A percentile compares a stretch with the other conserved stretches of the same genome.
Evolutionary conservation across 805 yeast genomes (phyloP).

Genomic region (Pichia manshurica): DNA sequence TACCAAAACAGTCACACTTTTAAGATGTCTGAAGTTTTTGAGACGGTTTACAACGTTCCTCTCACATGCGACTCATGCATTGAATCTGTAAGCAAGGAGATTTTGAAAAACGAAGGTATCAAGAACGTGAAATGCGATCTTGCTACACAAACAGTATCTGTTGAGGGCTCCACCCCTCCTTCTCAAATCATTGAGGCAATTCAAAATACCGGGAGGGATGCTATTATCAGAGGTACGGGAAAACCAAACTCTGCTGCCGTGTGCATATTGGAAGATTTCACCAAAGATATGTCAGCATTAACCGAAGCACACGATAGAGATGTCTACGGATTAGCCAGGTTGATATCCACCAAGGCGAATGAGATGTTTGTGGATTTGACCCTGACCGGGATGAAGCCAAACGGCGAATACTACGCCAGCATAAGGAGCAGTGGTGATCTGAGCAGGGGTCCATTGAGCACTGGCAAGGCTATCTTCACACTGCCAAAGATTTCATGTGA

Average conservation of each 20-base stretch:
- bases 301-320: conserved; percentile 34
- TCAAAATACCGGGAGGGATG: conserved; percentile 75
- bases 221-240: conserved; percentile 90
- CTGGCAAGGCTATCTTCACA: conserved; percentile 48
- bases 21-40: conserved; percentile 10
- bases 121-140: conserved; percentile 52
- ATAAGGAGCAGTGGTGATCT: conserved; percentile 71
- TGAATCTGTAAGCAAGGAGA: conserved; percentile 48
- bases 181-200: conserved; percentile 63
- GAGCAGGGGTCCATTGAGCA: conserved; percentile 61
- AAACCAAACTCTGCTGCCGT: conserved; percentile 85
- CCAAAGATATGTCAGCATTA: conserved; percentile 24
- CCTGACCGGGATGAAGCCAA: conserved; percentile 54
- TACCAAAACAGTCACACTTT: not conserved
- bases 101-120: conserved; percentile 47
- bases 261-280: conserved; percentile 74
- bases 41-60: conserved; percentile 78
- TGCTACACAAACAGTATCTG: conserved; percentile 53
- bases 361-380: conserved; percentile 71
- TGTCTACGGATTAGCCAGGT: conserved; percentile 82
- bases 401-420: conserved; percentile 65
- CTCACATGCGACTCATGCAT: conserved; percentile 75
- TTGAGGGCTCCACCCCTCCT: conserved; percentile 70
- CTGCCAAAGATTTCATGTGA: conserved; percentile 36
- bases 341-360: conserved; percentile 55